Conservation (phyloP, 2,329 filamentous ascomycete species). For the Colletotrichum theobromicola region DNA sequence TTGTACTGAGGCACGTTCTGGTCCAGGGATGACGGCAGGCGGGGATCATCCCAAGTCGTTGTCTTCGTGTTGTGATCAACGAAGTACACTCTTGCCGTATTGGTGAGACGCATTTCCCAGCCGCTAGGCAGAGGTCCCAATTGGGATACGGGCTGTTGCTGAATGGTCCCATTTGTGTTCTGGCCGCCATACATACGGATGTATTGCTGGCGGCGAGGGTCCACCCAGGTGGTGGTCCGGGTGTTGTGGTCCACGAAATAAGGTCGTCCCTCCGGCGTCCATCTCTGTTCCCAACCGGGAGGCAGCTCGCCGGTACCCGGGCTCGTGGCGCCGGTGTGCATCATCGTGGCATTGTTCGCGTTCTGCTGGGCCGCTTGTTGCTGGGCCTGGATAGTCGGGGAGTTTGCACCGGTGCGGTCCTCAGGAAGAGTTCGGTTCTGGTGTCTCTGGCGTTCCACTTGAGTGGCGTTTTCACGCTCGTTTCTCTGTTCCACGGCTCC, state of each 20-base stretch:
- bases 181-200: conserved; percentile 96
- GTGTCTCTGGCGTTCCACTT: conserved; percentile 90
- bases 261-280: conserved; percentile 90
- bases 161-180: conserved; percentile 84
- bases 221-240: conserved; percentile 97
- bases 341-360: conserved; percentile 76
- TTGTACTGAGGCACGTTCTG: conserved; percentile 99
- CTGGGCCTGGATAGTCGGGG: conserved; percentile 74
- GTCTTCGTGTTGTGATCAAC: conserved; percentile 99
- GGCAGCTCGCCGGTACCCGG: conserved; percentile 94
- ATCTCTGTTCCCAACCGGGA: conserved; percentile 94
- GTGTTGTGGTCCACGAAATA: conserved; percentile 99
- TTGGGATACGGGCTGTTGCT: conserved; percentile 97
- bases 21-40: conserved; percentile 92
- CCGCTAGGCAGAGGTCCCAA: conserved; percentile 93
- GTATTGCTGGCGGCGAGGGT: conserved; percentile 95
- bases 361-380: conserved; percentile 40
- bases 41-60: conserved; percentile 97
- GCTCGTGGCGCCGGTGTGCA: conserved; percentile 93
- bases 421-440: conserved; percentile 96
- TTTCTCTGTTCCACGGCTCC: conserved; percentile 78
- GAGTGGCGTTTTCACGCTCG: conserved; percentile 87
- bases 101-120: conserved; percentile 99
- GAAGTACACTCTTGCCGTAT: conserved; percentile 97
- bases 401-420: conserved; percentile 91